Evolutionary conservation across 2,329 filamentous ascomycete genomes (phyloP), one percentile per base, ranked within the genome.

Genomic region (Penicillium corylophilum): DNA sequence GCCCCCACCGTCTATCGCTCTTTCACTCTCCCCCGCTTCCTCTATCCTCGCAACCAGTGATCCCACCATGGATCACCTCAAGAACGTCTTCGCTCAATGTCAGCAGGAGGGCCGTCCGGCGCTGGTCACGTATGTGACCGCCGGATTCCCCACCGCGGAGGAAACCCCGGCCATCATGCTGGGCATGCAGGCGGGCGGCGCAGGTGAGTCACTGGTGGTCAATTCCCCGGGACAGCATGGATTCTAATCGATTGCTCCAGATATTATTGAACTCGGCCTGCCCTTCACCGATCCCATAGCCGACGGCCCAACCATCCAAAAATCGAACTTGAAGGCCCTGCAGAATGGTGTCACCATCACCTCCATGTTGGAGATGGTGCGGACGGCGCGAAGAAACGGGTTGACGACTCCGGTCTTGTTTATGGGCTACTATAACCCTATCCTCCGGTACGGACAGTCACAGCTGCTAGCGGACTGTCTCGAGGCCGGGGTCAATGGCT

Each of bases 351-450:
- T 96, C 57, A 94, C 85, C 10, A 87, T 95, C 55, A 76, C 82
- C 57, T 83, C 82, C 50, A 88, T 89, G 24, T 80, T 97, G 40
- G 80, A 88, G 63, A 94, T 96, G 81, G 86, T 96, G 54, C 84
- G 85, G 58, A 82, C 88, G 56, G 89, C 93, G 22, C 82, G 93
- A 63, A 79, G 80, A 56, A 81, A 79, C 54, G 93, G 93, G 23
- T 79, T 97, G 38, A 86, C 80, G 61, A 84, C 86, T 1, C 94
- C 93, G 0, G 85, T 97, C 23, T 74, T 97, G 66, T 82, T 97
- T 57, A 96, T 97, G 92, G 93, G 93, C 64, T 97, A 97, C 81
- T 97, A 95, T 77, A 97, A 97, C 76, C 92, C 93, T 1, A 79
- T 97, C 46, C 78, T 95, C 50, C 89, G 86, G 65, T 97, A 96